Percentiles rank a stretch among this genome's conserved stretches.
Evolutionary conservation across 176 grass and related monocot species (phyloP).

Genomic region (Oryza punctata): DNA sequence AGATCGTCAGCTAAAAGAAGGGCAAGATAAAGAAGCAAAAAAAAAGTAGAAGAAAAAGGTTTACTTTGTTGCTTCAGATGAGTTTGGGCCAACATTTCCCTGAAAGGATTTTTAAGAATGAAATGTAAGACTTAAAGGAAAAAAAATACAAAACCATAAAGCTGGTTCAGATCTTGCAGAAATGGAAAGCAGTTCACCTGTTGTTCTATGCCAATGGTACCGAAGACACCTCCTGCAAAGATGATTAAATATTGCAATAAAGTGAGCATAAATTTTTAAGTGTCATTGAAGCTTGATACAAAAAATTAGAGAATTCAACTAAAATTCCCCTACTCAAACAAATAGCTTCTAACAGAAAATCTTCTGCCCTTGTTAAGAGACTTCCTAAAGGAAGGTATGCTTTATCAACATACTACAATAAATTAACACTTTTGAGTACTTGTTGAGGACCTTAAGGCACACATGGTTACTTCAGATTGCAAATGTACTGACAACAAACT

Average conservation of each 20-base stretch:
- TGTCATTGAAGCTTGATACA: background rate
- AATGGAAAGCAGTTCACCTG: slow-evolving; percentile 55
- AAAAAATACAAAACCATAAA: slow-evolving; percentile 33
- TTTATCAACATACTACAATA: background rate
- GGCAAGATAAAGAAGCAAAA: slow-evolving; percentile 27
- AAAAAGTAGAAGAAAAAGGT: background rate
- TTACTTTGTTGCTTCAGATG: slow-evolving; percentile 92
- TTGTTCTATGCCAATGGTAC: slow-evolving; percentile 49
- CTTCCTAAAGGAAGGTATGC: background rate
- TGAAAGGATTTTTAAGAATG: slow-evolving; percentile 46
- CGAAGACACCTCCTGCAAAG: slow-evolving; percentile 65
- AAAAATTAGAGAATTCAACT: background rate
- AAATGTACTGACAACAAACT: slow-evolving; percentile 2
- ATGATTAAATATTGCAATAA: slow-evolving; percentile 11
- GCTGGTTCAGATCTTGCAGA: background rate
- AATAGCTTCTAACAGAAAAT: slow-evolving; percentile 6
- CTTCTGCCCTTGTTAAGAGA: background rate
- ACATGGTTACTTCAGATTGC: slow-evolving; percentile 1
- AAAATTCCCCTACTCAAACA: slow-evolving; percentile 9
- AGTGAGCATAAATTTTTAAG: slow-evolving; percentile 10
- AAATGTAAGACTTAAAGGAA: slow-evolving; percentile 25
- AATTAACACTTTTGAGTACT: background rate
- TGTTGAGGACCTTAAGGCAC: background rate
- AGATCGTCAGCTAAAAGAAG: slow-evolving; percentile 38
- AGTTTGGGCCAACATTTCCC: slow-evolving; percentile 65